Evolutionary conservation across 169 alveolate species (phyloP).

Genomic region (Plasmodium falciparum): DNA sequence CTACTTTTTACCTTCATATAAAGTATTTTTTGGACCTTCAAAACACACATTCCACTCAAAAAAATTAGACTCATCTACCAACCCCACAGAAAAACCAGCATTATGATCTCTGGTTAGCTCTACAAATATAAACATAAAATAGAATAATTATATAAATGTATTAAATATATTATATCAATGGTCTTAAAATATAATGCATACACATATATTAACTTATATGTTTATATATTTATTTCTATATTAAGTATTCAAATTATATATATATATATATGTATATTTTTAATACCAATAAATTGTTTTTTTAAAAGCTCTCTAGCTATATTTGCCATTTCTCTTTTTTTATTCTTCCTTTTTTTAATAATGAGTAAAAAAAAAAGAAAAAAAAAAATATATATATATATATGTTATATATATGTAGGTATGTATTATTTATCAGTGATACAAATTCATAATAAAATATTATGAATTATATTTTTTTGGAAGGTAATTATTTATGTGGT

Average conservation of each 20-base stretch:
- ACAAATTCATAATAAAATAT: no score
- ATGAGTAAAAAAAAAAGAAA: background rate
- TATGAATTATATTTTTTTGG: no score
- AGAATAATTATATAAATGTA: background rate
- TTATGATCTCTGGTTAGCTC: conserved; percentile 90
- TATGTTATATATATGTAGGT: no score
- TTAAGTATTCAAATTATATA: background rate
- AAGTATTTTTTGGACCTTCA: conserved; percentile 97
- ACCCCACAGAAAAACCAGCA: conserved; percentile 96
- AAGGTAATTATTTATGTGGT: no score
- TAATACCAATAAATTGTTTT: conserved; percentile 86
- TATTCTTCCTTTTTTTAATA: conserved; percentile 4
- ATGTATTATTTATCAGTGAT: no score
- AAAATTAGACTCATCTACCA: conserved; percentile 94
- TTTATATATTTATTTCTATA: conserved; percentile 7
- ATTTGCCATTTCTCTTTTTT: conserved; percentile 77
- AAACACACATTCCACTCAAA: conserved; percentile 96
- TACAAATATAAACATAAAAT: conserved; percentile 26
- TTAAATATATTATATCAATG: background rate
- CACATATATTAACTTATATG: background rate
- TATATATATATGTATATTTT: conserved; percentile 9
- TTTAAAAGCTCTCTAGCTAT: conserved; percentile 87
- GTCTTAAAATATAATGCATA: background rate
- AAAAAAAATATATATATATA: background rate
- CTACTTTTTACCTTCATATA: conserved; percentile 87